These are phyloP conservation scores for Eucalyptus tenuipes DNA, from an alignment of 345 rosid genomes.

Conservation along the genomic window DNA sequence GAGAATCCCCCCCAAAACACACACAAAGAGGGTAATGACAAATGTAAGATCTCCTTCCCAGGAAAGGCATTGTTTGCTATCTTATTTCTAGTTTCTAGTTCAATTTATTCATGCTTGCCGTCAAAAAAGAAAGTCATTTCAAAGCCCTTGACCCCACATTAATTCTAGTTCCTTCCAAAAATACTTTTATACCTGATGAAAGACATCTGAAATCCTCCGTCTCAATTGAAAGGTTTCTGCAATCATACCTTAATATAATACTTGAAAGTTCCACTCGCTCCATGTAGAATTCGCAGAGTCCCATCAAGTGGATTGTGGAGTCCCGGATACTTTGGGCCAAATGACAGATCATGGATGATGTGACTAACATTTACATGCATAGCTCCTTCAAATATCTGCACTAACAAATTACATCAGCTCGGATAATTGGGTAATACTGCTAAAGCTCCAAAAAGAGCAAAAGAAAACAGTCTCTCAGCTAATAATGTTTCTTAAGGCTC, in stretches of 20 bases:
- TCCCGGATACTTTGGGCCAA: slow-evolving; percentile 96
- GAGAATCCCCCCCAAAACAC: not conserved
- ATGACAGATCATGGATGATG: slow-evolving; percentile 74
- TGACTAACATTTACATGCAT: slow-evolving; percentile 87
- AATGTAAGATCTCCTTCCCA: not conserved
- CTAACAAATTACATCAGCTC: not conserved
- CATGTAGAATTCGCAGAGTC: slow-evolving; percentile 54
- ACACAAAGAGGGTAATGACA: not conserved
- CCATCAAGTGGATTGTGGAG: slow-evolving; percentile 94
- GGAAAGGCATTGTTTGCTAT: not conserved
- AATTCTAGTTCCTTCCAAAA: not conserved
- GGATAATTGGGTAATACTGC: not conserved
- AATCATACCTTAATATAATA: slow-evolving; percentile 81
- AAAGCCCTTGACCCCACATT: not conserved
- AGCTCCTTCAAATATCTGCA: slow-evolving; percentile 86
- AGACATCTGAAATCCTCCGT: not conserved
- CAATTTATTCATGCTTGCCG: not conserved
- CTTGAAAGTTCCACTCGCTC: slow-evolving; percentile 85
- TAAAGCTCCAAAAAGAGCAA: not conserved
- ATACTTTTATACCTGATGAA: not conserved
- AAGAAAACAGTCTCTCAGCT: not conserved
- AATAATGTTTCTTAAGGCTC: not conserved
- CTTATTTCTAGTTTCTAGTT: not conserved
- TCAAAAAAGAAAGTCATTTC: not conserved
- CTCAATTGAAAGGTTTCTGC: not conserved